Conservation (phyloP, 2,329 filamentous ascomycete species). For the Aspergillus sp. region DNA sequence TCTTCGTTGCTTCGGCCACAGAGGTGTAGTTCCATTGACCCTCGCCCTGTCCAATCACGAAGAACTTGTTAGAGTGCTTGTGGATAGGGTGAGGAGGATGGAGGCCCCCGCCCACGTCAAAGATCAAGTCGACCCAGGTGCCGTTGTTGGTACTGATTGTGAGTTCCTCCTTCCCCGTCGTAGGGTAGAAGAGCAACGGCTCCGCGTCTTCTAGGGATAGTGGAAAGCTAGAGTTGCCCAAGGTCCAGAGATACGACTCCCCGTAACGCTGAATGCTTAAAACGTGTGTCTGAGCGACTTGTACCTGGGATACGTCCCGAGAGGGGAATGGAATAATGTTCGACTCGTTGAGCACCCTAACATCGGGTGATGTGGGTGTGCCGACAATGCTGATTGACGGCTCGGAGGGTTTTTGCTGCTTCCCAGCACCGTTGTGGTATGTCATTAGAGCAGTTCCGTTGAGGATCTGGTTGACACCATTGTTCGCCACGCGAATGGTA, state of each 20-base stretch:
- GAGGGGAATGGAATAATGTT: slow-evolving; percentile 54
- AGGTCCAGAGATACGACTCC: slow-evolving; percentile 58
- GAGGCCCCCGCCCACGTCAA: slow-evolving; percentile 49
- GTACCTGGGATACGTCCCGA: slow-evolving; percentile 41
- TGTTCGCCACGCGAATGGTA: slow-evolving; percentile 57
- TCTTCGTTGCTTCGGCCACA: slow-evolving; percentile 57
- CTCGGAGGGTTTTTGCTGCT: slow-evolving; percentile 29
- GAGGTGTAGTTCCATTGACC: slow-evolving; percentile 58
- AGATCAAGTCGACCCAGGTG: slow-evolving; percentile 62
- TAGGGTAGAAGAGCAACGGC: slow-evolving; percentile 56
- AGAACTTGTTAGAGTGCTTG: slow-evolving; percentile 68
- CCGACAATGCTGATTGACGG: slow-evolving; percentile 59
- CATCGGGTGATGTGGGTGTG: slow-evolving; percentile 40
- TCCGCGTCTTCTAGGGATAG: slow-evolving; percentile 41
- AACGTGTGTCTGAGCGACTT: slow-evolving; percentile 53
- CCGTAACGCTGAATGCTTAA: slow-evolving; percentile 36
- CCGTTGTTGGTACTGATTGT: slow-evolving; percentile 54
- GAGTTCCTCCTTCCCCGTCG: slow-evolving; percentile 46
- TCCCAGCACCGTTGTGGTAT: slow-evolving; percentile 36
- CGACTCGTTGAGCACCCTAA: slow-evolving; percentile 52
- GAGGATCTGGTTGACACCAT: slow-evolving; percentile 58
- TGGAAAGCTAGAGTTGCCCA: slow-evolving; percentile 49
- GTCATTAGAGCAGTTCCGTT: slow-evolving; percentile 55
- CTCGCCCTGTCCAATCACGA: slow-evolving; percentile 57
- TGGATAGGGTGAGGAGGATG: slow-evolving; percentile 66